Percentiles rank a stretch among this genome's conserved stretches.
Evolutionary conservation across 1,139 yeast genomes (phyloP).

Genomic region (Yamadazyma jaroonii): DNA sequence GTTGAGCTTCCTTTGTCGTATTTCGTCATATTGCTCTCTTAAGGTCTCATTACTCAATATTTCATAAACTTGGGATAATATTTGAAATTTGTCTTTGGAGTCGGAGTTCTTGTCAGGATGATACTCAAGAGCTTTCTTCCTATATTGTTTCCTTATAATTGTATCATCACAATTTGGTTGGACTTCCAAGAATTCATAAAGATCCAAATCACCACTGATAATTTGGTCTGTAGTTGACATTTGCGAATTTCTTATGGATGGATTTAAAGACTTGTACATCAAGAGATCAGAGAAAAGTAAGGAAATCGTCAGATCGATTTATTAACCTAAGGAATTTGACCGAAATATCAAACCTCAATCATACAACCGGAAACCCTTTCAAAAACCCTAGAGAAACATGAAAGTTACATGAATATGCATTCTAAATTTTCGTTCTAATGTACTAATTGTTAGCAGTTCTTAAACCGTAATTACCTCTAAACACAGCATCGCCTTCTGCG

Average conservation of each 20-base stretch:
- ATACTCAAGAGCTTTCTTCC: slow-evolving; percentile 70
- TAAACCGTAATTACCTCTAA: slow-evolving; percentile 75
- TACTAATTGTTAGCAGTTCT: slow-evolving; percentile 64
- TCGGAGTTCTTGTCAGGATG: slow-evolving; percentile 61
- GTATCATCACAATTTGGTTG: slow-evolving; percentile 32
- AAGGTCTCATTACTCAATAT: slow-evolving; percentile 32
- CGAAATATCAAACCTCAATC: too few relatives aligned
- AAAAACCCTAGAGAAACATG: too few relatives aligned
- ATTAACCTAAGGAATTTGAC: too few relatives aligned
- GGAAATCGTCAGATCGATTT: neutral
- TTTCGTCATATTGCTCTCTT: slow-evolving; percentile 34
- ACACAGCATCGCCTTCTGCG: slow-evolving; percentile 96
- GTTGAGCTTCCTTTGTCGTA: slow-evolving; percentile 17
- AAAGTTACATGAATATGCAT: slow-evolving; percentile 10
- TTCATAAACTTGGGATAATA: slow-evolving; percentile 36
- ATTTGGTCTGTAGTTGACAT: slow-evolving; percentile 19
- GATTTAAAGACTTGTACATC: too few relatives aligned
- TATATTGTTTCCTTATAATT: slow-evolving; percentile 79
- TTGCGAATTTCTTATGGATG: neutral
- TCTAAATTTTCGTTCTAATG: slow-evolving; percentile 2
- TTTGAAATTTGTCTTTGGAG: slow-evolving; percentile 34
- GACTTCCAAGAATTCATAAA: slow-evolving; percentile 33
- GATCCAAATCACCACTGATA: slow-evolving; percentile 29
- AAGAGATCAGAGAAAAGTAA: too few relatives aligned
- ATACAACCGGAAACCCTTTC: too few relatives aligned